phyloP scores from a whole-genome alignment of 306 rosid genomes.

The Fagus crenata region DNA sequence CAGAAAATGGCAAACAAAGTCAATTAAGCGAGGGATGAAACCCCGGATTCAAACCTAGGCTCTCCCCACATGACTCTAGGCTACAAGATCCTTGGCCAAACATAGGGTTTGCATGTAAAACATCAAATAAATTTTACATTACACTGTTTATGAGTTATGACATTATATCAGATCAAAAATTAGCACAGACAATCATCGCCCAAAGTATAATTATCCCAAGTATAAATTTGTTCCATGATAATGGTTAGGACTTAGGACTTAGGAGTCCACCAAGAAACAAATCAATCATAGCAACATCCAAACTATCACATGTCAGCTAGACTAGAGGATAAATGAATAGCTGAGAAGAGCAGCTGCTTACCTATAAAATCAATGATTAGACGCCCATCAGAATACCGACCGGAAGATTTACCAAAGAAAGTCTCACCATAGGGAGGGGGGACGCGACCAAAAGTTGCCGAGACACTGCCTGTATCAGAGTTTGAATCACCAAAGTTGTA shows the following conservation, averaged over 20 bases:
- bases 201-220: background rate
- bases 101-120: too few species aligned
- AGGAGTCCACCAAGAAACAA: too few species aligned
- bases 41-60: too few species aligned
- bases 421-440: conserved; percentile 27
- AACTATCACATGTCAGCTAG: too few species aligned
- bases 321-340: background rate
- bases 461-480: conserved; percentile 27
- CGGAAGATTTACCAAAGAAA: conserved; percentile 26
- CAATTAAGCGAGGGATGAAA: too few species aligned
- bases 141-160: background rate
- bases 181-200: background rate
- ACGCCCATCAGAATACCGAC: conserved; percentile 24
- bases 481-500: conserved; percentile 38
- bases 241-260: too few species aligned
- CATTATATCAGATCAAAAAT: background rate
- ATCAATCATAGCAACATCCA: too few species aligned
- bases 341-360: conserved; percentile 4
- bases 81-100: too few species aligned
- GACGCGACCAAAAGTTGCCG: conserved; percentile 20
- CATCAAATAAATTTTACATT: background rate
- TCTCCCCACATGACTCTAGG: too few species aligned
- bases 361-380: conserved; percentile 29
- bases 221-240: background rate
- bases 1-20: background rate